Conservation (phyloP, 805 yeast species). For the Brettanomyces custersianus region DNA sequence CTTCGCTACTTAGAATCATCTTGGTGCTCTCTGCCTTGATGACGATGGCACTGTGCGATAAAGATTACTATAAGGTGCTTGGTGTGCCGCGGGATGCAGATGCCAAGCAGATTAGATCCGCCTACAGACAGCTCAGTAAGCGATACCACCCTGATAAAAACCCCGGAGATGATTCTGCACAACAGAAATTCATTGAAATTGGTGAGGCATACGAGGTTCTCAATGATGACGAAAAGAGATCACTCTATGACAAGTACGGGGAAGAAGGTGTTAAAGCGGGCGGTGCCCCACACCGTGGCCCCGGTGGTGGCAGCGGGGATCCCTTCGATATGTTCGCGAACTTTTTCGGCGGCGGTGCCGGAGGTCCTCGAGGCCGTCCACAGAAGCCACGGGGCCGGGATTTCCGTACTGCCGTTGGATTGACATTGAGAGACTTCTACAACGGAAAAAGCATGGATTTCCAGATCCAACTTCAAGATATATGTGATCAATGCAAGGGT, state of each 20-base stretch:
- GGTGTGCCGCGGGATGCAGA: slow-evolving; percentile 63
- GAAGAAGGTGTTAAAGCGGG: slow-evolving; percentile 62
- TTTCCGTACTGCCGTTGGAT: slow-evolving; percentile 44
- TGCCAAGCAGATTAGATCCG: slow-evolving; percentile 76
- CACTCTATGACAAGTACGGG: slow-evolving; percentile 69
- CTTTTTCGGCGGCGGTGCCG: slow-evolving; percentile 33
- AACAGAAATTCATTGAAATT: slow-evolving; percentile 77
- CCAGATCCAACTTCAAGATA: slow-evolving; percentile 56
- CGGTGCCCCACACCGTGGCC: slow-evolving; percentile 29
- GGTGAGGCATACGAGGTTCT: slow-evolving; percentile 91
- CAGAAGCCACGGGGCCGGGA: slow-evolving; percentile 50
- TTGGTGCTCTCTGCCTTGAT: not conserved
- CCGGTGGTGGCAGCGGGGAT: slow-evolving; percentile 26
- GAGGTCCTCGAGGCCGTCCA: slow-evolving; percentile 37
- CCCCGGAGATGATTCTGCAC: slow-evolving; percentile 72
- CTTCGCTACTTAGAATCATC: no score
- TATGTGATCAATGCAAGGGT: slow-evolving; percentile 75
- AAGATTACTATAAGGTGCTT: slow-evolving; percentile 44
- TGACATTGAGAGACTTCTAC: slow-evolving; percentile 59
- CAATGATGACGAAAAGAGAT: slow-evolving; percentile 59
- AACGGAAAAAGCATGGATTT: slow-evolving; percentile 59
- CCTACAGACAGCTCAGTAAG: slow-evolving; percentile 73
- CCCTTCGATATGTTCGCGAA: slow-evolving; percentile 42
- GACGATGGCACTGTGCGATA: slow-evolving; percentile 22
- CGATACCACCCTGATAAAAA: slow-evolving; percentile 95